Conservation (phyloP, 2,329 filamentous ascomycete genomes). For the Colletotrichum chlorophyti region DNA sequence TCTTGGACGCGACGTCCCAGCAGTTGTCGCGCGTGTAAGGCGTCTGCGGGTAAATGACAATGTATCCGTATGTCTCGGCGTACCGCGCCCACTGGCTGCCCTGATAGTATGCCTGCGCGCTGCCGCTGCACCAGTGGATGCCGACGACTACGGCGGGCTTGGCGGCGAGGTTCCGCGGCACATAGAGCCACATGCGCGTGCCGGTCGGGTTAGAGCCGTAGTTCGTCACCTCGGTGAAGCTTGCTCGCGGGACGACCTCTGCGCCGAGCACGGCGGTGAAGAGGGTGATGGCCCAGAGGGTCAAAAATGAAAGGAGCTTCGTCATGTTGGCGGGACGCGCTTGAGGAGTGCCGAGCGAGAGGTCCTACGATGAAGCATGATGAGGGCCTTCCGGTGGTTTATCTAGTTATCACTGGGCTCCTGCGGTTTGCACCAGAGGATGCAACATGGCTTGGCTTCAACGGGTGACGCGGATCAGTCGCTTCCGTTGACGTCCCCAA, state of each 20-base stretch:
- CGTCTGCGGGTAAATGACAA: constrained; percentile 56
- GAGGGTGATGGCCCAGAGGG: neutral
- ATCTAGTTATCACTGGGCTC: neutral
- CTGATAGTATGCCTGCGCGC: constrained; percentile 57
- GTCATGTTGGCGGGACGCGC: neutral
- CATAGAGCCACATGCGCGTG: constrained; percentile 37
- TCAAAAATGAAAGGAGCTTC: constrained; percentile 4
- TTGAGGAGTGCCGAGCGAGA: too few relatives aligned
- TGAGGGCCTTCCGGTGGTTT: neutral
- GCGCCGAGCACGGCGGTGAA: constrained; percentile 1
- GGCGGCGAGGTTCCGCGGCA: constrained; percentile 43
- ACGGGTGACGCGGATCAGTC: constrained; percentile 2
- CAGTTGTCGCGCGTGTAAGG: constrained; percentile 48
- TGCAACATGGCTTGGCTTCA: neutral
- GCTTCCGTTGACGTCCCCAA: neutral
- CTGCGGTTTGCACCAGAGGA: neutral
- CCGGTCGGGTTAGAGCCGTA: constrained; percentile 28
- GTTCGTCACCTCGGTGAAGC: constrained; percentile 28
- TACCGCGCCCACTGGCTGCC: constrained; percentile 56
- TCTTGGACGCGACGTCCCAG: constrained; percentile 65
- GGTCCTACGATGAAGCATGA: neutral
- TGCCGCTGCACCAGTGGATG: constrained; percentile 63
- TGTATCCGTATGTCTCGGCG: constrained; percentile 63
- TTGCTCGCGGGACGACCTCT: constrained; percentile 27
- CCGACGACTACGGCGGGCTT: constrained; percentile 60